Evolutionary conservation across 805 yeast species (phyloP), one percentile per base, ranked within the genome.

Genomic region (Hemisphaericaspora nanyangensis): DNA sequence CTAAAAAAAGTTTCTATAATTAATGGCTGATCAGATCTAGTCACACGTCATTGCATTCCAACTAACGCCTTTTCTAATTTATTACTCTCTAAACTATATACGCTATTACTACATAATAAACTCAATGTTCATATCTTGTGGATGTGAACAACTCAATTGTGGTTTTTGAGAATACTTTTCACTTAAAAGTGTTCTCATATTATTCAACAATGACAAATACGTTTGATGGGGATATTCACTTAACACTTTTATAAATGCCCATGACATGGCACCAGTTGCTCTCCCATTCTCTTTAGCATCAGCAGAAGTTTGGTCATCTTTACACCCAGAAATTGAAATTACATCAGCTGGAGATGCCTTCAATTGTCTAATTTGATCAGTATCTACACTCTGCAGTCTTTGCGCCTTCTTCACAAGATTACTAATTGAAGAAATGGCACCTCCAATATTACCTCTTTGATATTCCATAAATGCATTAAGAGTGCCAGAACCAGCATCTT

Each of bases 301-400:
- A 13, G 70, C 70, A 38, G 62, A 54, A 6, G 70, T 64, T 46
- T 64, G 70, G 47, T 61, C 66, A 42, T 64, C 70, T 46, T 64
- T 64, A 48, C 68, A 63, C 10, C 70, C 70, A 12, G 61, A 54
- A 15, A 64, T 51, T 19, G 63, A 55, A 32, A 64, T 59, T 15
- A 60, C 61, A 51, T 64, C 70, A 1, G 69, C 70, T 2, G 69
- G 63, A 2, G 68, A 61, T 11, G 60, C 54, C 46, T 63, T 64
- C 43, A 52, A 40, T 19, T 49, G 51, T 28, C 50, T 50, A 13
- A 60, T 55, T 32, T 50, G 57, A 16, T 64, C 54, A 16, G 54
- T 43, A 40, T 63, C 47, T 17, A 46, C 43, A 12, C 35, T 38
- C 7, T 44, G 43, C 38, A 40, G 45, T 1, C 35, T 36, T 11